Evolutionary conservation across 176 grass and related monocot genomes (phyloP).

Genomic region (Saccharum spontaneum): DNA sequence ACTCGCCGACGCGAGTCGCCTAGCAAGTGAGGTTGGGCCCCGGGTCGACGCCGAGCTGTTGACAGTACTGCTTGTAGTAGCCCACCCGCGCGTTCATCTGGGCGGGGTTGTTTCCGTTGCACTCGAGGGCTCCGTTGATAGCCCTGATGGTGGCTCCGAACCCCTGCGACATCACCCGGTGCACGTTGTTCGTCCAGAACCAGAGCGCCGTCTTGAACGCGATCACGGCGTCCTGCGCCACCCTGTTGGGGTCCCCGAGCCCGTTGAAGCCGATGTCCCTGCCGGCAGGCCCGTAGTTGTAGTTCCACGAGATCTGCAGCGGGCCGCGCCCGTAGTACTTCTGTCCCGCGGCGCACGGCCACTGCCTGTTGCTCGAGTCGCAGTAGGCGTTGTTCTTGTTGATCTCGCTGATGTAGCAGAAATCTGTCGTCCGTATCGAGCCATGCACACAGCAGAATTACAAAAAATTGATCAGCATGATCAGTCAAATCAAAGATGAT

Average conservation of each 20-base stretch:
- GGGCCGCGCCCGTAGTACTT: conserved; percentile 72
- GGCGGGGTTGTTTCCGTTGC: conserved; percentile 42
- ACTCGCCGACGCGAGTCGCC: not conserved
- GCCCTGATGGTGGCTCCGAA: conserved; percentile 60
- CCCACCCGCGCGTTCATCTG: conserved; percentile 30
- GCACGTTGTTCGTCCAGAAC: conserved; percentile 79
- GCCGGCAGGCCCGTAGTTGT: conserved; percentile 80
- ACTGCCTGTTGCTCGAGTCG: conserved; percentile 27
- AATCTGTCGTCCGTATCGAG: conserved; percentile 28
- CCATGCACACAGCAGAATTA: not conserved
- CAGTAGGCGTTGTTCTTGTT: conserved; percentile 51
- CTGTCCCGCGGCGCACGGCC: conserved; percentile 47
- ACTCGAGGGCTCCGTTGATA: conserved; percentile 57
- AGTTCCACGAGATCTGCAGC: conserved; percentile 78
- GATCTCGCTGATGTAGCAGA: conserved; percentile 90
- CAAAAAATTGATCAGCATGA: not conserved
- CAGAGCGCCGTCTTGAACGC: conserved; percentile 74
- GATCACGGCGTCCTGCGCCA: conserved; percentile 57
- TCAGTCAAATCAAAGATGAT: not conserved
- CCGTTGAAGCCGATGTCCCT: conserved; percentile 67
- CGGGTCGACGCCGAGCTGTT: conserved; percentile 62
- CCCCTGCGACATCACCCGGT: conserved; percentile 43
- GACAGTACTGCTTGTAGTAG: conserved; percentile 60
- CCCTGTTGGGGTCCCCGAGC: conserved; percentile 48
- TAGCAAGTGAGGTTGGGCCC: conserved; percentile 67